Evolutionary conservation across 345 rosid species (phyloP).

Genomic region (Syzygium aromaticum): DNA sequence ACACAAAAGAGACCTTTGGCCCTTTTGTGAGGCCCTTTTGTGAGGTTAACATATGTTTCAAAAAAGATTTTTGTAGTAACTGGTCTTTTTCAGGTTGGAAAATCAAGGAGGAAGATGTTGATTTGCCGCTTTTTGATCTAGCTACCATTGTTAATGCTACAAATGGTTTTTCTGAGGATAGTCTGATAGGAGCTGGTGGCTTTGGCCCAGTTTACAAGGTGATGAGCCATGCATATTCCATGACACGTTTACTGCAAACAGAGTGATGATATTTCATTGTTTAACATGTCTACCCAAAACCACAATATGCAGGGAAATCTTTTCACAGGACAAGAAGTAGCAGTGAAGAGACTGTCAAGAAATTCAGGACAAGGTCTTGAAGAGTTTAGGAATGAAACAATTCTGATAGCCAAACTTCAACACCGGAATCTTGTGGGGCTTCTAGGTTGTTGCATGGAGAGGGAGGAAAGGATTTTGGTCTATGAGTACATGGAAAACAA

Average conservation of each 20-base stretch:
- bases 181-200: slow-evolving; percentile 40
- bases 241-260: neutral
- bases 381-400: slow-evolving; percentile 28
- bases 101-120: slow-evolving; percentile 6
- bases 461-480: slow-evolving; percentile 21
- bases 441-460: slow-evolving; percentile 37
- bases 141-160: slow-evolving; percentile 26
- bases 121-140: slow-evolving; percentile 26
- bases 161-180: slow-evolving; percentile 15
- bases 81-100: neutral
- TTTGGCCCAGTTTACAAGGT: slow-evolving; percentile 41
- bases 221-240: neutral
- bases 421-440: slow-evolving; percentile 45
- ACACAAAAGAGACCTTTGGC: neutral
- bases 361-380: slow-evolving; percentile 31
- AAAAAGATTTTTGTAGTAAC: too few relatives aligned
- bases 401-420: slow-evolving; percentile 44
- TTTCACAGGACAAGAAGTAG: slow-evolving; percentile 29
- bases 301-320: slow-evolving; percentile 26
- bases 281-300: neutral
- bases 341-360: slow-evolving; percentile 37
- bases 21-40: neutral
- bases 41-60: neutral
- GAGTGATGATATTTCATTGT: too few relatives aligned
- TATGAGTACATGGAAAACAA: slow-evolving; percentile 34